Conservation (phyloP, 306 rosid species). For the Argentina anserina region DNA sequence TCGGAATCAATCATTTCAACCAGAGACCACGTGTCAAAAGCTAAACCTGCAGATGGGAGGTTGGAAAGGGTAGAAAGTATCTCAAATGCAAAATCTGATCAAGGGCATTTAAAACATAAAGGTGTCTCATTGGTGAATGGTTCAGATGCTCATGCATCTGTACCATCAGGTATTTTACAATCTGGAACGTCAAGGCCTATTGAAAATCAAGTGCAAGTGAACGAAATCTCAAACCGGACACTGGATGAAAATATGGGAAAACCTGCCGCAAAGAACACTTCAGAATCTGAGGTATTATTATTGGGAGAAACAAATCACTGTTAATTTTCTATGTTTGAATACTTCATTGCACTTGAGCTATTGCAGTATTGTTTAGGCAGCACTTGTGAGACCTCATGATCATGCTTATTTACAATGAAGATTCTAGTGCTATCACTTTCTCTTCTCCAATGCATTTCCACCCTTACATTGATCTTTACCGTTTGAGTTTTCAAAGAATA, state of each 20-base stretch:
- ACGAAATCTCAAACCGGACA: conserved; percentile 53
- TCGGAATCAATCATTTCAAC: conserved; percentile 48
- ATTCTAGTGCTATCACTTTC: not conserved
- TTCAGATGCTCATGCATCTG: conserved; percentile 58
- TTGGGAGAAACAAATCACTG: not conserved
- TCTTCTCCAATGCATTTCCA: not conserved
- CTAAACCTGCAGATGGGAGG: conserved; percentile 57
- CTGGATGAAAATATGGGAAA: conserved; percentile 59
- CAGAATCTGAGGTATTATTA: conserved; percentile 65
- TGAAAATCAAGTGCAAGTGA: conserved; percentile 66
- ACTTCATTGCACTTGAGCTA: not conserved
- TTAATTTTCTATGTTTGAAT: conserved; percentile 12
- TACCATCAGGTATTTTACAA: conserved; percentile 42
- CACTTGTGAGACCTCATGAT: not conserved
- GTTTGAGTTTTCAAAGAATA: not conserved
- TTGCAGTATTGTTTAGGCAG: not conserved
- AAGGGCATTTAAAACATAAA: conserved; percentile 61
- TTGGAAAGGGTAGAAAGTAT: conserved; percentile 56
- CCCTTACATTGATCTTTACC: not conserved
- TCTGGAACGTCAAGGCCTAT: conserved; percentile 58
- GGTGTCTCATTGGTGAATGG: conserved; percentile 55
- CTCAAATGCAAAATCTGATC: conserved; percentile 52
- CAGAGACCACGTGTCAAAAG: conserved; percentile 56
- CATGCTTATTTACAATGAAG: not conserved
- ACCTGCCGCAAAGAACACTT: conserved; percentile 36